Evolutionary conservation across 331 rosid species (phyloP), one percentile per base, ranked within the genome.

Genomic region (Acacia concinna): DNA sequence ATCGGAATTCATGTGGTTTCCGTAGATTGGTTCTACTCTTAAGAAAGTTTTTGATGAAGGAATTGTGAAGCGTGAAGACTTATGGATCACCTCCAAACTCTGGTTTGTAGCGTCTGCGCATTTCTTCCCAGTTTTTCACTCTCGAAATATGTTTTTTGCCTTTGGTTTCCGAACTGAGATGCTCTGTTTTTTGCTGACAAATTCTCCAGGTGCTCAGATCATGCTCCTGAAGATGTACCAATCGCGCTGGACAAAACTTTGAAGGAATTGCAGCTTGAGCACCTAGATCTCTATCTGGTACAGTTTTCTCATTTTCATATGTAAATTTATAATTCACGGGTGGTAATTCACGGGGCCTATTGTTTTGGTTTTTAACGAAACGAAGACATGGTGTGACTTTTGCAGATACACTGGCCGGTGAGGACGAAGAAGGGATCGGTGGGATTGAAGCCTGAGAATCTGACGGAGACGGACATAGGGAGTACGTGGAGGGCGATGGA

Each of bases 401-500:
- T 51, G 57, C 8, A 51, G 57, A 51, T 51, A 18, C 57, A 51
- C 23, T 51, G 11, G 57, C 98, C 93, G 0, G 86, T 90, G 31
- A 75, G 89, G 25, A 83, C 82, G 73, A 91, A 87, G 25, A 86
- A 79, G 25, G 90, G 91, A 8, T 72, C 87, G 7, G 40, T 35
- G 31, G 93, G 87, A 4, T 41, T 79, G 30, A 78, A 80, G 21
- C 87, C 88, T 5, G 87, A 86, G 75, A 52, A 85, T 18, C 84
- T 91, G 47, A 74, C 54, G 3, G 79, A 69, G 8, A 83, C 89
- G 0, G 82, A 90, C 81, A 85, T 89, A 31, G 86, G 92, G 0
- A 78, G 83, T 75, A 93, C 96, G 44, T 88, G 98, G 98, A 90
- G 76, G 60, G 94, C 91, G 44, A 85, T 93, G 96, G 98, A 90